Percentiles rank a stretch among this genome's conserved stretches.
phyloP scores from a whole-genome alignment of 306 rosid genomes.

The Parietaria judaica region DNA sequence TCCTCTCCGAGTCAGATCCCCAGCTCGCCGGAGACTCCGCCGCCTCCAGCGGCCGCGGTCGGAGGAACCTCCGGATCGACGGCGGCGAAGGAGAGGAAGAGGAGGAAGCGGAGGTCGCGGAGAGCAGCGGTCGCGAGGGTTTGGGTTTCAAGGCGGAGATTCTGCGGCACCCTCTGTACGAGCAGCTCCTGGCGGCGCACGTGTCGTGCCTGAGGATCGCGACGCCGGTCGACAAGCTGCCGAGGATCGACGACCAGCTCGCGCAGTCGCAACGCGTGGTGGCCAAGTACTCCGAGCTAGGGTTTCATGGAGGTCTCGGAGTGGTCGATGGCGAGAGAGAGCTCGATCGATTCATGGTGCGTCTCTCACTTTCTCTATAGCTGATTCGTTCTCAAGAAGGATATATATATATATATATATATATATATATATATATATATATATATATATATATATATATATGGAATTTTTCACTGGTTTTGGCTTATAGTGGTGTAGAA shows the following conservation, averaged over 20 bases:
- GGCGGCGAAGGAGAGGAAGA: slow-evolving; percentile 10
- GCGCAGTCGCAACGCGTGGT: slow-evolving; percentile 63
- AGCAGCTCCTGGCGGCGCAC: slow-evolving; percentile 74
- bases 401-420: background rate
- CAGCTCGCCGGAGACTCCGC: slow-evolving; percentile 20
- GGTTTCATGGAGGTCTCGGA: slow-evolving; percentile 5
- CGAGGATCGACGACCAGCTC: slow-evolving; percentile 73
- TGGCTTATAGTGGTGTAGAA: background rate
- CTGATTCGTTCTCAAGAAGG: background rate
- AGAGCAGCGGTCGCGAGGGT: slow-evolving; percentile 22
- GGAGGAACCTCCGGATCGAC: slow-evolving; percentile 11
- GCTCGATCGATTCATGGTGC: slow-evolving; percentile 75
- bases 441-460: background rate
- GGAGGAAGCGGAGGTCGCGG: slow-evolving; percentile 17
- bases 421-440: too few relatives aligned
- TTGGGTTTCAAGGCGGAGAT: slow-evolving; percentile 56
- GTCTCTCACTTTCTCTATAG: background rate
- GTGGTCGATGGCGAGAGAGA: slow-evolving; percentile 55
- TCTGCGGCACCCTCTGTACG: slow-evolving; percentile 79
- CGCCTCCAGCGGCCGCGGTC: slow-evolving; percentile 12
- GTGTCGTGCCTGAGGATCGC: slow-evolving; percentile 86
- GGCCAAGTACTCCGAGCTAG: slow-evolving; percentile 49
- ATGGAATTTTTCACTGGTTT: background rate
- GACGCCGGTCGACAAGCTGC: slow-evolving; percentile 88
- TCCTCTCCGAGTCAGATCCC: slow-evolving; percentile 22